A percentile compares a stretch with the other conserved stretches of the same genome.
Evolutionary conservation across 352 stramenopile genomes (phyloP).

Genomic region (Globisporangium sylvaticum): DNA sequence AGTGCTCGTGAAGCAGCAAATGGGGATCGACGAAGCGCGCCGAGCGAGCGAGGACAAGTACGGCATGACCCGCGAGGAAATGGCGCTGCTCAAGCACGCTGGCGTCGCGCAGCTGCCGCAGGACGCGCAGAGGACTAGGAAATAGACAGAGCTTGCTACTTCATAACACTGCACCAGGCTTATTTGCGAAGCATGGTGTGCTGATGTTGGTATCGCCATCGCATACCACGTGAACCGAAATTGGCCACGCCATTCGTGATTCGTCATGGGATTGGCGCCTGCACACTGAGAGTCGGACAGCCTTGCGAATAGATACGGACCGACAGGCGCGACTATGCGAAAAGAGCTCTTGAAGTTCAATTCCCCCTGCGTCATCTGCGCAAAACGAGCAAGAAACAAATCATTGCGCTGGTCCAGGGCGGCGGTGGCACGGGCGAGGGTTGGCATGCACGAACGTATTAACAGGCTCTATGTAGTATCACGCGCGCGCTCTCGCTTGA

Average conservation of each 20-base stretch:
- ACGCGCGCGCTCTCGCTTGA: not conserved
- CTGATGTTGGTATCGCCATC: not conserved
- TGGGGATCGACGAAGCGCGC: slow-evolving; percentile 34
- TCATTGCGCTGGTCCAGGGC: not conserved
- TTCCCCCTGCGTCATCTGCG: not conserved
- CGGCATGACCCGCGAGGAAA: slow-evolving; percentile 58
- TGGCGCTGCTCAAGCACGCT: slow-evolving; percentile 42
- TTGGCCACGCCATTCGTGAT: not conserved
- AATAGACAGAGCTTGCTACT: not conserved
- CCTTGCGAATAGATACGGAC: not conserved
- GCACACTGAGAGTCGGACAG: not conserved
- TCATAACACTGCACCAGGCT: not conserved
- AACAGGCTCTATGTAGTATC: not conserved
- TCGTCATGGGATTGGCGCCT: not conserved
- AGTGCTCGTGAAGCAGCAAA: slow-evolving; percentile 44
- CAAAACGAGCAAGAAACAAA: not conserved
- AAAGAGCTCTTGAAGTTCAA: not conserved
- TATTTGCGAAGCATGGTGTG: not conserved
- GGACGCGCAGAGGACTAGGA: slow-evolving; percentile 8
- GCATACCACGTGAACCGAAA: not conserved
- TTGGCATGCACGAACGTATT: not conserved
- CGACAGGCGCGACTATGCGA: not conserved
- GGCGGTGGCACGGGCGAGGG: not conserved
- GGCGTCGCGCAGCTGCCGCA: slow-evolving; percentile 18
- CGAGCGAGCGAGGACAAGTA: slow-evolving; percentile 54